A percentile compares a stretch with the other conserved stretches of the same genome.
Conservation (phyloP, 208 protist species). For the Angomonas ambiguus region DNA sequence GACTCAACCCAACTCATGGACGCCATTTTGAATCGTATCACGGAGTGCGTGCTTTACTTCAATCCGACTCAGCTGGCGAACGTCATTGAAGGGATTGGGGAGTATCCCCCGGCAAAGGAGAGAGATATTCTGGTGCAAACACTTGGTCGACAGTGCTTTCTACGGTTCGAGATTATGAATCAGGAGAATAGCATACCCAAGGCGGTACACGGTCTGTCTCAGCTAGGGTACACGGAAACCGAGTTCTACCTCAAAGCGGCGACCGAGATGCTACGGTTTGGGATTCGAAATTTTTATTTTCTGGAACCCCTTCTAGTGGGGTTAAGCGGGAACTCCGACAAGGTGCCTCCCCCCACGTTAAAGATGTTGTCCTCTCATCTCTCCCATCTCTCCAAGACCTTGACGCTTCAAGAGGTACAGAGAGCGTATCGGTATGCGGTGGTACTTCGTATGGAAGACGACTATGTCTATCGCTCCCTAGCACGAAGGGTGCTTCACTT, state of each 20-base stretch:
- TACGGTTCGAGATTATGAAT: slow-evolving; percentile 75
- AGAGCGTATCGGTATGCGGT: slow-evolving; percentile 81
- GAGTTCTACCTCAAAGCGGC: slow-evolving; percentile 73
- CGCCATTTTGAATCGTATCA: slow-evolving; percentile 47
- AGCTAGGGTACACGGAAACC: slow-evolving; percentile 67
- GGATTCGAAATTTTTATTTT: slow-evolving; percentile 66
- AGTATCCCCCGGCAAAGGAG: slow-evolving; percentile 67
- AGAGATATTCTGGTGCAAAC: slow-evolving; percentile 53
- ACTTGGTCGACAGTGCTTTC: slow-evolving; percentile 61
- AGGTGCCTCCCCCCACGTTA: slow-evolving; percentile 28
- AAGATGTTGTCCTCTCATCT: slow-evolving; percentile 63
- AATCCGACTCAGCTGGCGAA: slow-evolving; percentile 57
- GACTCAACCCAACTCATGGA: slow-evolving; percentile 62
- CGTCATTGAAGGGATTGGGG: slow-evolving; percentile 54
- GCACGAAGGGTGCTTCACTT: slow-evolving; percentile 75
- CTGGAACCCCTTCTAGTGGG: slow-evolving; percentile 81
- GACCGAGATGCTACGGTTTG: slow-evolving; percentile 61
- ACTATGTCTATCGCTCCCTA: slow-evolving; percentile 75
- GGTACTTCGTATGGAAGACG: slow-evolving; percentile 71
- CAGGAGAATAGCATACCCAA: slow-evolving; percentile 30
- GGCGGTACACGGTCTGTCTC: slow-evolving; percentile 56
- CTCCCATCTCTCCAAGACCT: slow-evolving; percentile 60
- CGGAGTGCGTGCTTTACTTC: slow-evolving; percentile 61
- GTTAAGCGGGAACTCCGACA: slow-evolving; percentile 19
- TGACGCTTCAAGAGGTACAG: slow-evolving; percentile 73